Base-by-base conservation (phyloP, 768 basidiomycete genomes). In the Leccinum olivaceopallidum region DNA sequence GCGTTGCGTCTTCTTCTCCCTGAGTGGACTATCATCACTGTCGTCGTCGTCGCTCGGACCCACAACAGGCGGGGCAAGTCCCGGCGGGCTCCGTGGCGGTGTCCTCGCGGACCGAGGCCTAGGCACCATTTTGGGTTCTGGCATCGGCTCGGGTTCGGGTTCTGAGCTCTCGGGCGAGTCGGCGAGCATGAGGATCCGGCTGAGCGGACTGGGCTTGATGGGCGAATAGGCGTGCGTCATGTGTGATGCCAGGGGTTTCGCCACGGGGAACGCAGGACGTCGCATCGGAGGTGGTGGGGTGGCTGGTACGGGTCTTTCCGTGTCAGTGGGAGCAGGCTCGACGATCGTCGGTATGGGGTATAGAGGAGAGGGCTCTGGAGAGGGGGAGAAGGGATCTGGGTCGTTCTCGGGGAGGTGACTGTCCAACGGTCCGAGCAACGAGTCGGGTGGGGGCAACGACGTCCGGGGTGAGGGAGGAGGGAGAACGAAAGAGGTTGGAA, bases 191-290 rank as follows among this genome's bases (percentile, higher is more conserved):
- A 92, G 79, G 56, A 93, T 91, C 12, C 90, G 83, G 61, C 89
- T 91, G 34, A 94, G 79, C 3, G 91, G 91, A 63, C 89, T 92
- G 0, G 92, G 91, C 70, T 85, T 87, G 3, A 79, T 86, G 30
- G 91, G 91, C 0, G 92, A 92, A 63, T 93, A 94, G 0, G 90
- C 89, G 63, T 94, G 91, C 5, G 83, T 79, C 86, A 90, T 89
- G 58, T 81, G 84, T 57, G 79, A 74, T 2, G 83, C 86, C 53
- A 87, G 76, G 12, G 90, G 89, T 67, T 89, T 92, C 2, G 89
- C 88, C 50, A 87, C 76, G 0, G 88, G 88, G 75, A 88, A 90
- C 2, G 83, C 14, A n/a, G n/a, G 66, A 56, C 2, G 74, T 75
- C 39, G 59, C 52, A 14, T 44, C 34, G 37, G 39, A n/a, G 48